These are phyloP conservation scores for Mediolabrus comicus DNA, from an alignment of 108 stramenopile genomes.

Conservation along the genomic window DNA sequence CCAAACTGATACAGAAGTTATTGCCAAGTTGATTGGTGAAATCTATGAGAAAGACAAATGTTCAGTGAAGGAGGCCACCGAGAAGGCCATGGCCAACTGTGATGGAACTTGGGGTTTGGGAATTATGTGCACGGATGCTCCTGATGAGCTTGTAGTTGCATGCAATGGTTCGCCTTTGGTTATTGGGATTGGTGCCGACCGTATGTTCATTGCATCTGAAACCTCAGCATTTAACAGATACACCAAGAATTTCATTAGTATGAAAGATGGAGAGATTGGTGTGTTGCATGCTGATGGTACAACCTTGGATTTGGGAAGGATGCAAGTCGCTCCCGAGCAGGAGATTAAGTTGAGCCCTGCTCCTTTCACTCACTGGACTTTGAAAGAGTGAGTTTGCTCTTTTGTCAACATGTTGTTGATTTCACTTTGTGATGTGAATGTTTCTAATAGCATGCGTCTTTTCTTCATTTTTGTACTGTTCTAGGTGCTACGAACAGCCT, in stretches of 20 bases:
- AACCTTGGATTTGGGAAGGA: constrained; percentile 84
- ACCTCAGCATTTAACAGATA: constrained; percentile 97
- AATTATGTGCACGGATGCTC: constrained; percentile 80
- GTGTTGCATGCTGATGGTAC: constrained; percentile 90
- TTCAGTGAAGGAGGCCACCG: constrained; percentile 82
- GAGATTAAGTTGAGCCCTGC: constrained; percentile 85
- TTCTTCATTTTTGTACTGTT: not conserved
- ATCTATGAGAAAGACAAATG: constrained; percentile 51
- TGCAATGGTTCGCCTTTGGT: constrained; percentile 98
- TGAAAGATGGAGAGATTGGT: constrained; percentile 99
- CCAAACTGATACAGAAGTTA: constrained; percentile 99
- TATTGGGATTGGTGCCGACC: constrained; percentile 92
- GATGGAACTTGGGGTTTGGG: constrained; percentile 96
- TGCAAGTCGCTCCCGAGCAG: constrained; percentile 87
- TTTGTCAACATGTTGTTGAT: not conserved
- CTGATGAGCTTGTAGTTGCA: constrained; percentile 94
- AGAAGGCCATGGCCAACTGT: constrained; percentile 81
- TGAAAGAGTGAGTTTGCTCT: constrained; percentile 54
- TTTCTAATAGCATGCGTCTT: not conserved
- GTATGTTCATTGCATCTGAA: constrained; percentile 95
- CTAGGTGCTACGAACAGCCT: constrained; percentile 81
- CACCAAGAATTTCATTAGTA: constrained; percentile 97
- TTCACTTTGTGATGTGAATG: not conserved
- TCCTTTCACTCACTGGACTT: constrained; percentile 92
- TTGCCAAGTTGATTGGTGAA: constrained; percentile 93